phyloP scores from a whole-genome alignment of 2,329 filamentous ascomycete species.

The Xylaria sp. region DNA sequence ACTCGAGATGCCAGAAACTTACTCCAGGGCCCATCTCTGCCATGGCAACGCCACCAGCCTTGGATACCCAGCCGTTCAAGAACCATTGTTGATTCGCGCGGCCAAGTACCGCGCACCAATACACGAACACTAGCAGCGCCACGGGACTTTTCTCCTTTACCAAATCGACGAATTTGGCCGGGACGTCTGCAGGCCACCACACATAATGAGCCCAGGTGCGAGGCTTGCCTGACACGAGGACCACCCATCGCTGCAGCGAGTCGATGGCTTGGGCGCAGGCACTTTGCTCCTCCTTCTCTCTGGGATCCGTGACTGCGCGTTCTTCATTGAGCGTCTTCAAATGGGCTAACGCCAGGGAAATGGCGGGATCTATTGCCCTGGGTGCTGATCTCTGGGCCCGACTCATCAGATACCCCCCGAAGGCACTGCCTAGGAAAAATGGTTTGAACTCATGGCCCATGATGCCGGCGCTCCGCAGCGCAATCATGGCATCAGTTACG shows the following conservation, averaged over 20 bases:
- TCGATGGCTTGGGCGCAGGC: neutral
- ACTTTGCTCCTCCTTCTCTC: neutral
- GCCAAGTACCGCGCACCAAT: neutral
- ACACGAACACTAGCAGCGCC: neutral
- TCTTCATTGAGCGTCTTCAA: neutral
- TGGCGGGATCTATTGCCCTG: neutral
- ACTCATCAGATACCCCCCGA: neutral
- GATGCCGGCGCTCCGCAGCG: neutral
- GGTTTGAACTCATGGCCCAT: neutral
- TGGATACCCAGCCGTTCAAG: neutral
- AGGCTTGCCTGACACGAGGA: neutral
- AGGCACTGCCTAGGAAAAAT: neutral
- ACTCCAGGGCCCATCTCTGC: neutral
- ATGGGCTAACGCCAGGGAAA: neutral
- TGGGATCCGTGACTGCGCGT: neutral
- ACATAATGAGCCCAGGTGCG: neutral
- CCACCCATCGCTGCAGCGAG: neutral
- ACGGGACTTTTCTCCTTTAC: neutral
- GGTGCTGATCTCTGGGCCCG: neutral
- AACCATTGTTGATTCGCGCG: neutral
- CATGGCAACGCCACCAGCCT: slow-evolving; percentile 1
- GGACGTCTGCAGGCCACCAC: neutral
- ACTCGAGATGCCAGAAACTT: neutral
- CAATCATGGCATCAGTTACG: neutral
- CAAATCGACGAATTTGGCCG: neutral